Percentiles rank a stretch among this genome's conserved stretches.
phyloP scores from a whole-genome alignment of 352 stramenopile species.

The Thalassiosira mediterranea region DNA sequence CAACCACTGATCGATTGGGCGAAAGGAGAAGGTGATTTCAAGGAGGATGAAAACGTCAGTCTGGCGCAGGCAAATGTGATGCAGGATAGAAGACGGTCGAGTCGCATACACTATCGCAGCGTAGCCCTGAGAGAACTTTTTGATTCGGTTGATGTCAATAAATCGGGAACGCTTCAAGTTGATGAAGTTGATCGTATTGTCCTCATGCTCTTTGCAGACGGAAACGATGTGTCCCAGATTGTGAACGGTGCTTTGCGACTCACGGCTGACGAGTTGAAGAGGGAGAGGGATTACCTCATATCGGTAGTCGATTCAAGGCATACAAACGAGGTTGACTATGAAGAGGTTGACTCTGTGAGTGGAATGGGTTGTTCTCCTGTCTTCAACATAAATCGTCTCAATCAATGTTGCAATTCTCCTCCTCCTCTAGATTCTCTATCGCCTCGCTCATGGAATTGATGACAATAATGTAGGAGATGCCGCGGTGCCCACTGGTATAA shows the following conservation, averaged over 20 bases:
- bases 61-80: not conserved
- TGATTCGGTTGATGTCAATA: conserved; percentile 37
- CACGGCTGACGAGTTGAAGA: conserved; percentile 41
- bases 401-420: not conserved
- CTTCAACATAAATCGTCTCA: not conserved
- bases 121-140: conserved; percentile 27
- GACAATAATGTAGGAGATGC: conserved; percentile 41
- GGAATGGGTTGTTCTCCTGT: not conserved
- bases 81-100: conserved; percentile 11
- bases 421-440: conserved; percentile 17
- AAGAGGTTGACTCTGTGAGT: conserved; percentile 36
- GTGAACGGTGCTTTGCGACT: conserved; percentile 20
- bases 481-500: not conserved
- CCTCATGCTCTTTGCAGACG: conserved; percentile 30
- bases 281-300: conserved; percentile 47
- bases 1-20: not conserved
- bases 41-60: not conserved
- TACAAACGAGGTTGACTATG: conserved; percentile 45
- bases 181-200: conserved; percentile 42
- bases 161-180: conserved; percentile 33
- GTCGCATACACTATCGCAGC: not conserved
- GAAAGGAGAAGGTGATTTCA: not conserved
- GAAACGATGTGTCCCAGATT: not conserved
- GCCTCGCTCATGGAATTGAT: conserved; percentile 38
- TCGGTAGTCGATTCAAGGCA: conserved; percentile 29